Base-by-base conservation (phyloP, 495 filamentous ascomycete genomes). In the Penicillium canescens region DNA sequence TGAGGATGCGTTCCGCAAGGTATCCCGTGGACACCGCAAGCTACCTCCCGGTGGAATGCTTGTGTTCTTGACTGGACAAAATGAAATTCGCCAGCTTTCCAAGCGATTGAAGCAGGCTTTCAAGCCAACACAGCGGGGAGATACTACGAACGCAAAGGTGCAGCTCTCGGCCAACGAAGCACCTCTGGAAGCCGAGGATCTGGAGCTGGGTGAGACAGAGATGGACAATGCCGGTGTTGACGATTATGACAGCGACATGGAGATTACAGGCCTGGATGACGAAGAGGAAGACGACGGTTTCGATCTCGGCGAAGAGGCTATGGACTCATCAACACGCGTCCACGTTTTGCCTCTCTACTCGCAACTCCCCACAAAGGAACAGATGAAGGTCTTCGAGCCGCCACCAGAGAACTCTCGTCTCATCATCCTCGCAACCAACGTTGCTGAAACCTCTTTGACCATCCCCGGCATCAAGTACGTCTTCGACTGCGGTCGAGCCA, bases 391-490 rank as follows among this genome's bases (percentile, higher is more conserved):
- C n/a, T 99, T 99, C 57, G 89, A 96, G 39, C 79, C 85, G 2
- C 86, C 91, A 0, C 92, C 95, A 8, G 86, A 90, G 34, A 88
- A 87, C 36, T 89, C 90, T 9, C 85, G 95, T 4, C 81, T 96
- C 8, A 90, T 98, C 52, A 88, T 99, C 14, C 73, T 99, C 18
- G 92, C 95, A 0, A 99, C 95, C 18, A 99, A 99, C 67, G 90
- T 99, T 20, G 95, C 95, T 0, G 95, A 99, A 68, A 99, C 95
- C 3, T 91, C 87, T 79, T 77, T 99, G 51, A 99, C 95, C 0
- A 99, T 99, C 39, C 95, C 95, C 3, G 91, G 91, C 14, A 93
- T 96, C 53, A 82, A 89, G 48, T 99, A 97, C 63, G 95, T 99
- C 13, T 96, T 99, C 56, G 95, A 99, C 69, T 87, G 87, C 61